These are phyloP conservation scores for Parietaria judaica DNA, from an alignment of 306 rosid species.

Conservation along the genomic window DNA sequence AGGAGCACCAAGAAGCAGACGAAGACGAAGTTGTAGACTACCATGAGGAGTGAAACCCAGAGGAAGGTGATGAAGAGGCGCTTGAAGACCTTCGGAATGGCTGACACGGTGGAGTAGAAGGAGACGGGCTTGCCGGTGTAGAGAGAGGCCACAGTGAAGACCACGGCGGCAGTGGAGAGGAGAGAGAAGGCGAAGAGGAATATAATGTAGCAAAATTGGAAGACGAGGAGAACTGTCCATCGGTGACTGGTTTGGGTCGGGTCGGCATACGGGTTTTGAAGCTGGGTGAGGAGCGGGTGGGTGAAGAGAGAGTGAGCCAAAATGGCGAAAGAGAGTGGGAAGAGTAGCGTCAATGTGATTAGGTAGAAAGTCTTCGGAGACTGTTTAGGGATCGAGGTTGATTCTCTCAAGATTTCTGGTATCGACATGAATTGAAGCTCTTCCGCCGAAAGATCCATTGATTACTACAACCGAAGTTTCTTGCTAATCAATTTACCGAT, in stretches of 20 bases:
- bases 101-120: slow-evolving; percentile 58
- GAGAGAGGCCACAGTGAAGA: slow-evolving; percentile 91
- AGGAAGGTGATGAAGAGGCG: slow-evolving; percentile 78
- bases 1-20: slow-evolving; percentile 35
- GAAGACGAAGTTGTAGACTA: slow-evolving; percentile 48
- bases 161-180: slow-evolving; percentile 90
- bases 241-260: slow-evolving; percentile 52
- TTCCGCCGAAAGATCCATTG: slow-evolving; percentile 83
- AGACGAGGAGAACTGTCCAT: slow-evolving; percentile 63
- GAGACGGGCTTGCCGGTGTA: slow-evolving; percentile 80
- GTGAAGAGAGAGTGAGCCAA: slow-evolving; percentile 92
- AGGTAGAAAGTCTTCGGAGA: slow-evolving; percentile 85
- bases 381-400: slow-evolving; percentile 65
- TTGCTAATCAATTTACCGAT: no score
- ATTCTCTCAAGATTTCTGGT: slow-evolving; percentile 53
- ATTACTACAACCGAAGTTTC: no score
- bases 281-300: slow-evolving; percentile 57
- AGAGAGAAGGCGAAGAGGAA: slow-evolving; percentile 92
- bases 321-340: slow-evolving; percentile 89
- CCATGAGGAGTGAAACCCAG: slow-evolving; percentile 73
- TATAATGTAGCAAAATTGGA: slow-evolving; percentile 76
- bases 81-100: slow-evolving; percentile 78
- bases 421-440: slow-evolving; percentile 69
- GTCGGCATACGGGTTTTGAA: slow-evolving; percentile 50
- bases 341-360: slow-evolving; percentile 60